Evolutionary conservation across 179 eudicot genomes (phyloP).

Genomic region (Actinidia arguta): DNA sequence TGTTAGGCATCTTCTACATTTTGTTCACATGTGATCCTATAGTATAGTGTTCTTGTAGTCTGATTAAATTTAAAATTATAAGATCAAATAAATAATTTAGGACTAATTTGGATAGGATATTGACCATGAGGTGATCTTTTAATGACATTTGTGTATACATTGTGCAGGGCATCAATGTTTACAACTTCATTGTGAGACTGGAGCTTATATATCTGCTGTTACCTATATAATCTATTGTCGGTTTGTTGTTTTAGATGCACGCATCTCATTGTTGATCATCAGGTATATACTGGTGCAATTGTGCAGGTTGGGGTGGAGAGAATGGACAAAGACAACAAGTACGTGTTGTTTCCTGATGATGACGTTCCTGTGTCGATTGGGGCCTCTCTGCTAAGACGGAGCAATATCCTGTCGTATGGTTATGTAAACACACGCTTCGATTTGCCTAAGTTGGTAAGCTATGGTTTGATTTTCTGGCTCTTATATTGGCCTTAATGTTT

Average conservation of each 20-base stretch:
- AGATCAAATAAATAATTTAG: neutral
- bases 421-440: constrained; percentile 15
- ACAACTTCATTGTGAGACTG: neutral
- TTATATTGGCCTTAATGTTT: neutral
- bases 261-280: constrained; percentile 9
- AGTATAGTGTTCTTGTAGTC: neutral
- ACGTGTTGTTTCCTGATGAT: constrained; percentile 92
- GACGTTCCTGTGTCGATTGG: constrained; percentile 99
- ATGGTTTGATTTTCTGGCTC: neutral
- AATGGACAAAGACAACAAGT: constrained; percentile 96
- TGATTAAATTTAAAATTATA: neutral
- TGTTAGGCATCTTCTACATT: neutral
- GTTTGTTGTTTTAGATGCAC: neutral
- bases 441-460: neutral
- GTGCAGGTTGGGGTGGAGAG: constrained; percentile 91
- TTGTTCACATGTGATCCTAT: neutral
- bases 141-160: neutral
- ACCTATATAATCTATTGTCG: neutral
- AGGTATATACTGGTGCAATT: constrained; percentile 8
- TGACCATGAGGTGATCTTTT: neutral
- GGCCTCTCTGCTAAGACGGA: constrained; percentile 96
- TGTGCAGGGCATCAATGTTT: neutral
- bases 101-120: neutral
- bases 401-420: constrained; percentile 80
- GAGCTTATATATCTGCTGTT: neutral